A percentile compares a stretch with the other conserved stretches of the same genome.
Conservation (phyloP, 345 rosid species). For the Eucalyptus curtisii region DNA sequence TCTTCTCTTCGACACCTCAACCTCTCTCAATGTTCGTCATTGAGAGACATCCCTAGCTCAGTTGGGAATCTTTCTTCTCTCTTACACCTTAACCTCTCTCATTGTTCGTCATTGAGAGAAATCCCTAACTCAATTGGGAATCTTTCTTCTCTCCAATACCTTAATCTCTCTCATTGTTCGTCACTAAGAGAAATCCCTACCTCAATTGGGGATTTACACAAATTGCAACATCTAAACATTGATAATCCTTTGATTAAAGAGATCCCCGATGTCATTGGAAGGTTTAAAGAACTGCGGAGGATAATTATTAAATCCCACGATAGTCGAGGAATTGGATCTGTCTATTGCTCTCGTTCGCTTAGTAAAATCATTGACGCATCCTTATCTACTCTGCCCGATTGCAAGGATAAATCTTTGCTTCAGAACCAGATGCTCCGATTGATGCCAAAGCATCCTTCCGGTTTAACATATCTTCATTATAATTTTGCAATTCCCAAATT, state of each 20-base stretch:
- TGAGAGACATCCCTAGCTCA: no score
- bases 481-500: background rate
- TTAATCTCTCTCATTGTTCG: background rate
- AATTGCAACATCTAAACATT: background rate
- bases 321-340: no score
- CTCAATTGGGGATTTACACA: background rate
- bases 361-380: no score
- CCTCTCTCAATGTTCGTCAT: no score
- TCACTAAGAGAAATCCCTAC: background rate
- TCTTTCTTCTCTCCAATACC: no score
- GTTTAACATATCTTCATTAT: rapidly evolving
- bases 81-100: no score
- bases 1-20: no score
- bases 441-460: rapidly evolving
- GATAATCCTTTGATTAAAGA: rapidly evolving
- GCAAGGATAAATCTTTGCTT: no score
- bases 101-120: background rate
- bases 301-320: rapidly evolving
- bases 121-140: background rate
- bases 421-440: rapidly evolving
- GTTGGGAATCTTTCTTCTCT: no score
- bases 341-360: no score
- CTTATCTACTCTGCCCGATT: no score
- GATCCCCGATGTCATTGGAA: background rate
- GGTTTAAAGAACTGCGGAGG: background rate